Evolutionary conservation across 1,284 basidiomycete species (phyloP).

Genomic region (Microbotryum scabiosae): DNA sequence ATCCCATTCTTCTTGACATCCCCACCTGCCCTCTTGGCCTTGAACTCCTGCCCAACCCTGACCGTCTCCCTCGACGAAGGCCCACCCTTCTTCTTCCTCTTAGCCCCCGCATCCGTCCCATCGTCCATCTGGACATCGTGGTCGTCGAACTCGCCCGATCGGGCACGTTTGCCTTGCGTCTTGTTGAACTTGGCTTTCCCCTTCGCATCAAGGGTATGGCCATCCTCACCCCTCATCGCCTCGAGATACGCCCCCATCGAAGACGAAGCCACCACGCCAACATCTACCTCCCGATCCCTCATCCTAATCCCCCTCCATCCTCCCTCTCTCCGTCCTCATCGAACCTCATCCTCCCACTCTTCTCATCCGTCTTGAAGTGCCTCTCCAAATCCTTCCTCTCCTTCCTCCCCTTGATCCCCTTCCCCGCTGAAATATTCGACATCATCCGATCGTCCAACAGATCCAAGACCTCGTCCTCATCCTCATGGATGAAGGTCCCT

Average conservation of each 20-base stretch:
- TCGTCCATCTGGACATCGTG: constrained; percentile 50
- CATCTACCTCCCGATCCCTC: constrained; percentile 46
- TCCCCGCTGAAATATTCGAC: constrained; percentile 61
- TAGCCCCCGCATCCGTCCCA: constrained; percentile 42
- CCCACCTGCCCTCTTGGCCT: constrained; percentile 66
- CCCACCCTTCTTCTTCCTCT: constrained; percentile 46
- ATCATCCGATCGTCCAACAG: constrained; percentile 69
- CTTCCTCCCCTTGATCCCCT: not conserved
- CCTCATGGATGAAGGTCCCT: constrained; percentile 57
- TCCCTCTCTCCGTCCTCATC: constrained; percentile 45
- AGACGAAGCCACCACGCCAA: constrained; percentile 37
- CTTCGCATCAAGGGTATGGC: constrained; percentile 70
- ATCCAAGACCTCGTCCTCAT: constrained; percentile 94
- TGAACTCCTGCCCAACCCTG: constrained; percentile 75
- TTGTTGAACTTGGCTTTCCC: constrained; percentile 94
- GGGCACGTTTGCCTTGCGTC: constrained; percentile 74
- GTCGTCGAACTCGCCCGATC: constrained; percentile 57
- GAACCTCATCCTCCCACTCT: constrained; percentile 83
- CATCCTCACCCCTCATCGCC: constrained; percentile 71
- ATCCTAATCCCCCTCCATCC: constrained; percentile 24
- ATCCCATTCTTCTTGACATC: constrained; percentile 75
- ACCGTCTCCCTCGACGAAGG: constrained; percentile 43
- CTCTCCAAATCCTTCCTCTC: constrained; percentile 53
- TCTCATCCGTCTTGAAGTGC: constrained; percentile 77
- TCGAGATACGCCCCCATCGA: constrained; percentile 63